Evolutionary conservation across 768 basidiomycete species (phyloP).

Genomic region (Termitomyces sp.): DNA sequence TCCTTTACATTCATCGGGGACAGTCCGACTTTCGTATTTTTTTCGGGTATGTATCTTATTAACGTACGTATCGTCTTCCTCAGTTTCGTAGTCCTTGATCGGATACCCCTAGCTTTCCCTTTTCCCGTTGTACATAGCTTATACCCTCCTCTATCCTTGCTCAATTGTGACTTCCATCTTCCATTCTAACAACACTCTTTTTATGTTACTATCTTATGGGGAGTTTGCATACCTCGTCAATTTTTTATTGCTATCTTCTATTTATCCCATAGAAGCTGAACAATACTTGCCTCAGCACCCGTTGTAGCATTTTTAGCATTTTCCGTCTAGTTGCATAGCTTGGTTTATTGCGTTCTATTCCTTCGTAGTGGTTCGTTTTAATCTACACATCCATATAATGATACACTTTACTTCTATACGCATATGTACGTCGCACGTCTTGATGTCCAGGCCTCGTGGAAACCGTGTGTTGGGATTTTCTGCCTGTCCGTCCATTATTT

Average conservation of each 20-base stretch:
- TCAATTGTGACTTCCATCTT: conserved; percentile 20
- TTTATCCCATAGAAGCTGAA: conserved; percentile 19
- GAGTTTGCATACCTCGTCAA: conserved; percentile 17
- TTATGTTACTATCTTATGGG: conserved; percentile 13
- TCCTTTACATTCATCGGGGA: conserved; percentile 13
- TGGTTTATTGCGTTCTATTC: conserved; percentile 12
- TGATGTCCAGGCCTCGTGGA: conserved; percentile 8
- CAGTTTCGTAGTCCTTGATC: conserved; percentile 5
- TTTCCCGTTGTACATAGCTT: conserved; percentile 29
- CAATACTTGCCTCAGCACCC: conserved; percentile 14
- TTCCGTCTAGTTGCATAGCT: conserved; percentile 8
- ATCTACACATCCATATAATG: conserved; percentile 12
- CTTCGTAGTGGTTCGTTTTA: conserved; percentile 9
- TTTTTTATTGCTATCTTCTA: conserved; percentile 16
- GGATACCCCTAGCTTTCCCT: conserved; percentile 14
- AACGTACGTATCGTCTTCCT: conserved; percentile 14
- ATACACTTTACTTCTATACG: conserved; percentile 5
- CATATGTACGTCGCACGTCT: background rate
- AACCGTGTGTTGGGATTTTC: conserved; percentile 9
- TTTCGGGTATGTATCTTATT: conserved; percentile 27
- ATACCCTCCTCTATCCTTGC: conserved; percentile 16
- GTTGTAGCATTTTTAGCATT: conserved; percentile 16
- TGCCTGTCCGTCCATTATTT: background rate
- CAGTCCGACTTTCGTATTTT: background rate
- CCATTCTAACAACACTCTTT: conserved; percentile 4